phyloP scores from a whole-genome alignment of 176 grass and related monocot genomes.

The Panicum miliaceum region DNA sequence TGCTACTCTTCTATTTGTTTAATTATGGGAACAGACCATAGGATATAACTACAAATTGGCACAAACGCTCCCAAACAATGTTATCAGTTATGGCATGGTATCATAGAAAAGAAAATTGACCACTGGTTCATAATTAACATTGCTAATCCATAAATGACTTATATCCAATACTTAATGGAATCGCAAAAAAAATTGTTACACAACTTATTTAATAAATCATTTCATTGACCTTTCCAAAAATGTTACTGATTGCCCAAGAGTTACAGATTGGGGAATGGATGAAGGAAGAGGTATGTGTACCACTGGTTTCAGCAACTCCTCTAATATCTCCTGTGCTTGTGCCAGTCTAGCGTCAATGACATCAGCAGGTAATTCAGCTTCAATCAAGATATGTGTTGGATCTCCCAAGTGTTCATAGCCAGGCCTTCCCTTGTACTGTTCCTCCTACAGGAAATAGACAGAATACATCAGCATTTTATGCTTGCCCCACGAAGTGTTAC shows the following conservation, averaged over 20 bases:
- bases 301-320: conserved; percentile 82
- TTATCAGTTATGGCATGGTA: background rate
- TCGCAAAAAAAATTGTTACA: background rate
- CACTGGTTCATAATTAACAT: background rate
- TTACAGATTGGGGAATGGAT: background rate
- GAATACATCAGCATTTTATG: conserved; percentile 18
- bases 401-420: conserved; percentile 86
- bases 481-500: background rate
- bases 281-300: conserved; percentile 41
- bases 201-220: background rate
- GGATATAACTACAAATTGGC: background rate
- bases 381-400: conserved; percentile 84
- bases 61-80: background rate
- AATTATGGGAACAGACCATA: background rate
- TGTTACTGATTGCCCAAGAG: background rate
- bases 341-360: conserved; percentile 69
- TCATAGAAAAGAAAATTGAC: background rate
- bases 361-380: conserved; percentile 84
- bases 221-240: background rate
- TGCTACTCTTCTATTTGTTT: conserved; percentile 26
- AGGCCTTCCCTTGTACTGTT: conserved; percentile 76
- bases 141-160: conserved; percentile 16
- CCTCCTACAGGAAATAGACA: conserved; percentile 61
- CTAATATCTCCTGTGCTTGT: conserved; percentile 83
- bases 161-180: background rate